Percentiles rank a stretch among this genome's conserved stretches.
Conservation (phyloP, 2,329 filamentous ascomycete genomes). For the Fusarium sambucinum region DNA sequence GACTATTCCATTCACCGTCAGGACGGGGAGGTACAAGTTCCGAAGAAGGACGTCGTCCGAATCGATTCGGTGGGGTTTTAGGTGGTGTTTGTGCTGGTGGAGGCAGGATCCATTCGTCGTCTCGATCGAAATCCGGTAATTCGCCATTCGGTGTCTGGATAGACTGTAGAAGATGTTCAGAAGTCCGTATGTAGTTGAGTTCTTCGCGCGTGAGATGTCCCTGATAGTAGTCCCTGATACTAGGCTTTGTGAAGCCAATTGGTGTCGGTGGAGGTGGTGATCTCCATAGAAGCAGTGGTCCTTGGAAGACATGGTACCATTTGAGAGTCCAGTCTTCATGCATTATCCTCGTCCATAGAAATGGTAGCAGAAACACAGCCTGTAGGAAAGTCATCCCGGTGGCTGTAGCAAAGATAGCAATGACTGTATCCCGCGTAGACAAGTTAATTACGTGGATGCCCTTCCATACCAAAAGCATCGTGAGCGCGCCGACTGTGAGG, state of each 20-base stretch:
- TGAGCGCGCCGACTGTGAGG: constrained; percentile 52
- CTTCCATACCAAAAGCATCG: constrained; percentile 66
- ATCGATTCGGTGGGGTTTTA: constrained; percentile 23
- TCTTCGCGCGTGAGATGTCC: constrained; percentile 62
- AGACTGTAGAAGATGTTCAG: constrained; percentile 52
- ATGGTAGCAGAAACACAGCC: constrained; percentile 64
- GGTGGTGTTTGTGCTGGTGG: constrained; percentile 47
- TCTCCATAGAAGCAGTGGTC: constrained; percentile 60
- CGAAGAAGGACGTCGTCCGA: constrained; percentile 19
- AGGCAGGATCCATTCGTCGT: constrained; percentile 51
- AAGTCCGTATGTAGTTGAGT: constrained; percentile 54
- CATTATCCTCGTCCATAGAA: constrained; percentile 62
- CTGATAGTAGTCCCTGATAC: constrained; percentile 62
- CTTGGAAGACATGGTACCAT: constrained; percentile 61
- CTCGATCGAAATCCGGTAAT: constrained; percentile 46
- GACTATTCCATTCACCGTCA: constrained; percentile 56
- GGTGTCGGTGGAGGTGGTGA: constrained; percentile 53
- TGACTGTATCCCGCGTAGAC: constrained; percentile 42
- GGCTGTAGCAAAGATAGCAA: constrained; percentile 60
- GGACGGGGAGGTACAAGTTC: constrained; percentile 52
- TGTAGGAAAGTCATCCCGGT: constrained; percentile 57
- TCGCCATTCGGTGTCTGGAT: constrained; percentile 48
- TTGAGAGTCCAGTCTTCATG: constrained; percentile 64
- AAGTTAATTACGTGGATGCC: constrained; percentile 49
- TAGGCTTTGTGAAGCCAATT: constrained; percentile 56